These are phyloP conservation scores for Pneumocystis wakefieldiae DNA, from an alignment of 1,139 yeast species.

Conservation along the genomic window DNA sequence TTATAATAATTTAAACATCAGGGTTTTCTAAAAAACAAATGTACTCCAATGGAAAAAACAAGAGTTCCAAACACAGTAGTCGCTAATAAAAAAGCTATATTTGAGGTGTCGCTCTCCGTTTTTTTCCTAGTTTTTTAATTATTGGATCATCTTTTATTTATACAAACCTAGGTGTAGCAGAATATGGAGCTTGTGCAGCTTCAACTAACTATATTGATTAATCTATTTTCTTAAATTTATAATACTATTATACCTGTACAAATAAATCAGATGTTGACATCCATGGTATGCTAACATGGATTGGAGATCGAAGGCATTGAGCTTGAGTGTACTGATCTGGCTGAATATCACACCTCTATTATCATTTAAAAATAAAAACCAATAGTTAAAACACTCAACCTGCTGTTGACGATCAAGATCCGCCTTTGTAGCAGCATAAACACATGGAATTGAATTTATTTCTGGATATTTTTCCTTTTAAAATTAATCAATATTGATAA, in stretches of 20 bases:
- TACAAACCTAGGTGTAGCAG: slow-evolving; percentile 35
- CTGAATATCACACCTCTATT: slow-evolving; percentile 48
- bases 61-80: slow-evolving; percentile 50
- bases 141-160: not conserved
- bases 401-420: slow-evolving; percentile 93
- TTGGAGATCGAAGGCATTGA: slow-evolving; percentile 53
- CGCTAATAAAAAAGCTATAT: slow-evolving; percentile 29
- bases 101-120: slow-evolving; percentile 41
- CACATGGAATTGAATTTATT: slow-evolving; percentile 55
- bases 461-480: slow-evolving; percentile 2
- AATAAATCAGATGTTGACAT: slow-evolving; percentile 66
- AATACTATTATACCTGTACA: slow-evolving; percentile 33
- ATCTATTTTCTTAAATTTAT: not conserved
- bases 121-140: slow-evolving; percentile 26
- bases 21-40: slow-evolving; percentile 40
- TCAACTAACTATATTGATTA: slow-evolving; percentile 41
- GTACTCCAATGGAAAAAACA: slow-evolving; percentile 41
- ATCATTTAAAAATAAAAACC: not conserved
- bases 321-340: slow-evolving; percentile 76
- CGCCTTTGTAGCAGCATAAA: slow-evolving; percentile 84
- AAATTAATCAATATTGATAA: not conserved
- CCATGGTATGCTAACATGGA: slow-evolving; percentile 87
- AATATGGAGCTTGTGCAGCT: slow-evolving; percentile 66
- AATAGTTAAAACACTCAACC: slow-evolving; percentile 3
- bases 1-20: slow-evolving; percentile 13